A percentile compares a stretch with the other conserved stretches of the same genome.
Evolutionary conservation across 2,329 filamentous ascomycete species (phyloP).

Genomic region (Grosmannia serpens): DNA sequence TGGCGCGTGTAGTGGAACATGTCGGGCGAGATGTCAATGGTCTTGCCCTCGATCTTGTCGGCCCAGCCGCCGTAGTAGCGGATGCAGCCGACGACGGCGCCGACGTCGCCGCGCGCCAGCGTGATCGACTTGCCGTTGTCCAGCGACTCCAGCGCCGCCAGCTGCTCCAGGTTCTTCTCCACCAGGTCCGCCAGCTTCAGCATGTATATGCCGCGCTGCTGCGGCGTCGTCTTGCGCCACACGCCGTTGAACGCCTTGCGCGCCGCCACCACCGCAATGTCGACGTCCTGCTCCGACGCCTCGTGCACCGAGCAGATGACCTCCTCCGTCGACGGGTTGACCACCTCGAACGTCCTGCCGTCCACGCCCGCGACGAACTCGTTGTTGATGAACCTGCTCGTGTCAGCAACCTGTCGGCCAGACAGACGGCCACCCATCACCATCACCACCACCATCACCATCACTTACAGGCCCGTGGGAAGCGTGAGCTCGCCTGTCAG

Average conservation of each 20-base stretch:
- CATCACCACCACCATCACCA: no score
- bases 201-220: conserved; percentile 57
- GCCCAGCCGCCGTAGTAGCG: conserved; percentile 87
- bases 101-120: conserved; percentile 67
- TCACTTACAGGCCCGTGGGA: conserved; percentile 48
- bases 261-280: conserved; percentile 71
- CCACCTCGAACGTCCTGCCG: conserved; percentile 83
- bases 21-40: conserved; percentile 64
- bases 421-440: no score
- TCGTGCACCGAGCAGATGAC: conserved; percentile 74
- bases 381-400: conserved; percentile 74
- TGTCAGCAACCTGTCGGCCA: not conserved
- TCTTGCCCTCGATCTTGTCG: conserved; percentile 85
- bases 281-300: conserved; percentile 77
- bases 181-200: conserved; percentile 68
- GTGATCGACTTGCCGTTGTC: conserved; percentile 78
- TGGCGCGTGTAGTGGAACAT: conserved; percentile 76
- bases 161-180: conserved; percentile 64
- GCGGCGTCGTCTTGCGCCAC: conserved; percentile 59
- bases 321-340: conserved; percentile 79
- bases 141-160: conserved; percentile 74
- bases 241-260: conserved; percentile 71
- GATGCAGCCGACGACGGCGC: conserved; percentile 54
- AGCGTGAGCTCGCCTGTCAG: conserved; percentile 47
- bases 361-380: conserved; percentile 76